phyloP scores from a whole-genome alignment of 257 asterid species.

The Hygrophila difformis region DNA sequence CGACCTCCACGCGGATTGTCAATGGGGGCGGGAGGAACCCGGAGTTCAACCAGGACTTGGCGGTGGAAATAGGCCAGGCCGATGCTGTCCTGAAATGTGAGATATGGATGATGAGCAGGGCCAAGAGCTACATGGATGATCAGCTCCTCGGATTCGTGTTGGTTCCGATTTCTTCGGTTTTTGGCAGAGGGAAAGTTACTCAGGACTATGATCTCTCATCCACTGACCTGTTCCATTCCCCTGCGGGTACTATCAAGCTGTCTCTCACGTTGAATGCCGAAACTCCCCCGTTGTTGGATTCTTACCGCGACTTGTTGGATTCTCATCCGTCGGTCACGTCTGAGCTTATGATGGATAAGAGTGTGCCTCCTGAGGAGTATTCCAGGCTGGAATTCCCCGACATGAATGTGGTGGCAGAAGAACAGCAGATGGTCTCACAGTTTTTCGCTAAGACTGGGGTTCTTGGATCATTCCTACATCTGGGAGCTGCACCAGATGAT shows the following conservation, averaged over 20 bases:
- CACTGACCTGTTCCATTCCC: slow-evolving; percentile 60
- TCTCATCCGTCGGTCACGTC: slow-evolving; percentile 19
- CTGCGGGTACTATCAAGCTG: slow-evolving; percentile 60
- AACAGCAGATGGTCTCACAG: slow-evolving; percentile 58
- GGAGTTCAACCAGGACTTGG: slow-evolving; percentile 36
- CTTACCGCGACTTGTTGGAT: no score
- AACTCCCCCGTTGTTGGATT: slow-evolving; percentile 14
- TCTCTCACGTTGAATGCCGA: slow-evolving; percentile 39
- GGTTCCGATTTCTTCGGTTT: slow-evolving; percentile 45
- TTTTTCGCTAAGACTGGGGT: slow-evolving; percentile 33
- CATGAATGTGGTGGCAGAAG: slow-evolving; percentile 28
- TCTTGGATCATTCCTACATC: slow-evolving; percentile 39
- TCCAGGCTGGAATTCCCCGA: slow-evolving; percentile 61
- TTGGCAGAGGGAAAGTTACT: slow-evolving; percentile 37
- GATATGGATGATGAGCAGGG: slow-evolving; percentile 72
- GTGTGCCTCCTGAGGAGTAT: slow-evolving; percentile 30
- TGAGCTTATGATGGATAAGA: slow-evolving; percentile 33
- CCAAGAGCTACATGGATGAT: slow-evolving; percentile 54
- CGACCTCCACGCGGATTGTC: slow-evolving; percentile 36
- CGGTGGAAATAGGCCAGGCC: slow-evolving; percentile 27
- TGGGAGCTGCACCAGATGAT: slow-evolving; percentile 30
- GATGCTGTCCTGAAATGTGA: slow-evolving; percentile 60
- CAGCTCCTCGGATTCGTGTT: slow-evolving; percentile 58
- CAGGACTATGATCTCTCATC: slow-evolving; percentile 53
- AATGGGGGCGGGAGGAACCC: slow-evolving; percentile 51